Evolutionary conservation across 192 early-diverging fungal genomes (phyloP).

Genomic region (Geranomyces michiganensis): DNA sequence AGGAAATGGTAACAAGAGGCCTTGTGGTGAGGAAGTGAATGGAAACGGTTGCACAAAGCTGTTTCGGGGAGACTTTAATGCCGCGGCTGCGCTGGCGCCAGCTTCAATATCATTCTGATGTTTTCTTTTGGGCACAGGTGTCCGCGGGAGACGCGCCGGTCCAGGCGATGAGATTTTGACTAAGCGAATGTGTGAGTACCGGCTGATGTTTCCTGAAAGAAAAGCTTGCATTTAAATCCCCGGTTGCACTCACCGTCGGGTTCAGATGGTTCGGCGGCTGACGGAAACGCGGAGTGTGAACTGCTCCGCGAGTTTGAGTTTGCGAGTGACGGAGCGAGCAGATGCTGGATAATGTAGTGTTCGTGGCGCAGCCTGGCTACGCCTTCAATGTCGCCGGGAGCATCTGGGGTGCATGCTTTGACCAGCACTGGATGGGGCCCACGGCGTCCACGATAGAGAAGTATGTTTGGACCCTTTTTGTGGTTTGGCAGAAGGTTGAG

Average conservation of each 20-base stretch:
- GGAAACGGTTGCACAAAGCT: constrained; percentile 13
- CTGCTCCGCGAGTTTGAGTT: neutral
- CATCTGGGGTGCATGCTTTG: constrained; percentile 11
- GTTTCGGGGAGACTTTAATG: neutral
- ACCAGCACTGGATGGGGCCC: constrained; percentile 10
- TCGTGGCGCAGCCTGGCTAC: constrained; percentile 16
- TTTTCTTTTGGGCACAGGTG: neutral
- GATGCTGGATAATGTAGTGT: constrained; percentile 6
- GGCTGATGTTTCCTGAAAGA: too few species aligned
- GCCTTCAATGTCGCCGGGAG: neutral
- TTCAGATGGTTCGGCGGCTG: neutral
- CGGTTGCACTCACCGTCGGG: neutral
- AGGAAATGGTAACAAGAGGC: constrained; percentile 16
- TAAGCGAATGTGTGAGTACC: too few species aligned
- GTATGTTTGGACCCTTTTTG: neutral
- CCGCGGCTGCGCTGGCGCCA: neutral
- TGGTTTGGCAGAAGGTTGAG: neutral
- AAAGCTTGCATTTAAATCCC: too few species aligned
- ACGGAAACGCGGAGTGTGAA: neutral
- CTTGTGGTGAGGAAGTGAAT: constrained; percentile 20
- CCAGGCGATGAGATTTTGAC: too few species aligned
- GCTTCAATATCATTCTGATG: neutral
- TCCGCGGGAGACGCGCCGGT: too few species aligned
- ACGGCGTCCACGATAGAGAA: neutral
- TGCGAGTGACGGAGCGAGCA: neutral